Evolutionary conservation across 202 grass and related monocot genomes (phyloP).

Genomic region (Bolboschoenoplectus hybrid): DNA sequence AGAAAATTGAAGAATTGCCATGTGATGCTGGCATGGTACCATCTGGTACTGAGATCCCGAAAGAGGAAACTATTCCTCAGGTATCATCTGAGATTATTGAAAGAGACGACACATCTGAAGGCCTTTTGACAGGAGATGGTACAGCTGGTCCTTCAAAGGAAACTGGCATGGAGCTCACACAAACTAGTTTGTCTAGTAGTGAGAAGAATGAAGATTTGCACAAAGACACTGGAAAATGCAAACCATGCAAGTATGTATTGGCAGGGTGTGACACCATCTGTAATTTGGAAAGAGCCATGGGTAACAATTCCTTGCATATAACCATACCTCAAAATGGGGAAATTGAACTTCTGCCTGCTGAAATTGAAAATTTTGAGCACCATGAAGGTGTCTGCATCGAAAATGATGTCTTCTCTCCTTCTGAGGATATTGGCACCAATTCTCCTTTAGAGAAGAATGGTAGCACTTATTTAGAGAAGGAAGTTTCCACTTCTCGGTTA

Average conservation of each 20-base stretch:
- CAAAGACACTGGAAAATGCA: slow-evolving; percentile 7
- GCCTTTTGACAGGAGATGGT: slow-evolving; percentile 2
- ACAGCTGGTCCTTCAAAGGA: slow-evolving; percentile 14
- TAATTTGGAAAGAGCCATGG: slow-evolving; percentile 3
- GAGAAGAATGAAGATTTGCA: slow-evolving; percentile 30
- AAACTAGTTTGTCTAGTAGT: slow-evolving; percentile 12
- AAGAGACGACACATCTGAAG: neutral
- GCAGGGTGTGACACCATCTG: neutral
- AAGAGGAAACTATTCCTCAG: slow-evolving; percentile 18
- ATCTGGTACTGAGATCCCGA: slow-evolving; percentile 17
- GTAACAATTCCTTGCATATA: neutral
- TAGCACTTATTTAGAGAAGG: neutral
- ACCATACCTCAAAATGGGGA: slow-evolving; percentile 10
- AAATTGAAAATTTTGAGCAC: slow-evolving; percentile 35
- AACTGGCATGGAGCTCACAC: neutral
- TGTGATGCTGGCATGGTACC: neutral
- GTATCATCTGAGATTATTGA: slow-evolving; percentile 30
- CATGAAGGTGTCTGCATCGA: neutral
- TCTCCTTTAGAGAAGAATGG: neutral
- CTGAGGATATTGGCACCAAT: neutral
- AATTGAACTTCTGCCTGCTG: neutral
- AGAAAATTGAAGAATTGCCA: slow-evolving; percentile 20
- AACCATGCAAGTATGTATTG: neutral
- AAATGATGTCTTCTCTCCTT: neutral
- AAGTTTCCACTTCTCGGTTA: neutral